Base-by-base conservation (phyloP, 768 basidiomycete species). In the Mycena epipterygia region DNA sequence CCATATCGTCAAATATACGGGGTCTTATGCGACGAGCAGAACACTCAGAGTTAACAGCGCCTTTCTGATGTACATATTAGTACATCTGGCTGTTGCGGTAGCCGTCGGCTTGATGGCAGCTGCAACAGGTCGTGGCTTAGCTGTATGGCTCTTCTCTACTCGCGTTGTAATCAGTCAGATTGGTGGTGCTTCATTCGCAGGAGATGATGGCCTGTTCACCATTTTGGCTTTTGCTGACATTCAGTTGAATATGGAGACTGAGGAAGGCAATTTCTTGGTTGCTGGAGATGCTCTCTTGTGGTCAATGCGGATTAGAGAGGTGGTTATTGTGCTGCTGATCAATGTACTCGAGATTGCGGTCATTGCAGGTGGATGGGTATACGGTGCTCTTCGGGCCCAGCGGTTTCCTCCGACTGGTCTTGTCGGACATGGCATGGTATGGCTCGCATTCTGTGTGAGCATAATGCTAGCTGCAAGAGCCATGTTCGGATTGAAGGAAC, bases 101-200 rank as follows among this genome's bases (percentile, higher is more conserved):
- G 44, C 44, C 21, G 44, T 46, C 44, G 44, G 44, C 9, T 46
- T 46, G 44, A 46, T 46, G 44, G 44, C 44, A 46, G 44, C 44
- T 46, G 44, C 44, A 46, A 46, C 44, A 46, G 44, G 44, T 46
- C 44, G 44, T 23, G 44, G 44, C 9, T 46, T 46, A 46, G n/a
- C 44, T 46, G 44, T 46, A 46, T 46, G 44, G 44, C 44, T 46
- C 44, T 46, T 46, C 44, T 46, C 44, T 46, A 46, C 44, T 46
- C 44, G 44, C 21, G 44, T 46, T 46, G 44, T 46, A 46, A 46
- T 46, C 44, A 46, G 44, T 46, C 44, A 46, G 44, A 17, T 46
- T 46, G 44, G 44, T 46, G 44, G 44, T 46, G 44, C 44, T 11
- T 46, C 44, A 19, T 46, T 19, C 44, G 44, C 44, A 46, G 44